These are phyloP conservation scores for Debaryomycetaceae sp. DNA, from an alignment of 1,139 yeast genomes.

Conservation along the genomic window DNA sequence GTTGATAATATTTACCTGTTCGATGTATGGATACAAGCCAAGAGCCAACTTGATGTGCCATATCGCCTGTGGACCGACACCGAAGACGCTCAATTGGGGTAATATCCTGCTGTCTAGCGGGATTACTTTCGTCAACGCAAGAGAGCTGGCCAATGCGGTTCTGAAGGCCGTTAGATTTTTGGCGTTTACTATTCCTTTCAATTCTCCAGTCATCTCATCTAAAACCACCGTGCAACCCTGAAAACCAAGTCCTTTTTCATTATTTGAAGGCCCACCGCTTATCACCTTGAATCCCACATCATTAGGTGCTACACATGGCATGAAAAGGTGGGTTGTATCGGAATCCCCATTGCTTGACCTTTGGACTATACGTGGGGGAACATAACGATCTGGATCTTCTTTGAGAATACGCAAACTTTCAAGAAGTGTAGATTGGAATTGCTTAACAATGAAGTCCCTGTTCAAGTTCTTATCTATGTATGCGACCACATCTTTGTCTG, in stretches of 20 bases:
- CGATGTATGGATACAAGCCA: conserved; percentile 29
- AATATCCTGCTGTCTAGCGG: conserved; percentile 15
- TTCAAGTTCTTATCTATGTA: conserved; percentile 16
- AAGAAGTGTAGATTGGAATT: conserved; percentile 27
- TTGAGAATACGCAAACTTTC: conserved; percentile 20
- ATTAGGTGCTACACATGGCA: conserved; percentile 59
- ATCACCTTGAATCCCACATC: conserved; percentile 45
- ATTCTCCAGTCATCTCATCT: conserved; percentile 48
- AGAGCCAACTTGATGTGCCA: conserved; percentile 59
- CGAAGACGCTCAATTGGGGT: conserved; percentile 45
- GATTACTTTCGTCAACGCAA: conserved; percentile 43
- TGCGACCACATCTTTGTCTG: conserved; percentile 20
- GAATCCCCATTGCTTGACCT: conserved; percentile 22
- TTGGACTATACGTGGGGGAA: conserved; percentile 35
- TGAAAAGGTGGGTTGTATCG: conserved; percentile 53
- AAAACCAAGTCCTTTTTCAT: conserved; percentile 41
- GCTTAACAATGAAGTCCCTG: conserved; percentile 16
- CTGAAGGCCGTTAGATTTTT: conserved; percentile 62
- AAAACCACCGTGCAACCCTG: conserved; percentile 51
- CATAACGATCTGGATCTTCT: conserved; percentile 16
- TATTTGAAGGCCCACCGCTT: conserved; percentile 45
- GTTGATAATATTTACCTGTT: conserved; percentile 37
- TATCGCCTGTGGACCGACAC: conserved; percentile 65
- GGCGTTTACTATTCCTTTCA: conserved; percentile 57
- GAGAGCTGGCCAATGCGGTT: conserved; percentile 58